Evolutionary conservation across 345 rosid genomes (phyloP), one percentile per base, ranked within the genome.

Genomic region (Carallia pectinifolia): DNA sequence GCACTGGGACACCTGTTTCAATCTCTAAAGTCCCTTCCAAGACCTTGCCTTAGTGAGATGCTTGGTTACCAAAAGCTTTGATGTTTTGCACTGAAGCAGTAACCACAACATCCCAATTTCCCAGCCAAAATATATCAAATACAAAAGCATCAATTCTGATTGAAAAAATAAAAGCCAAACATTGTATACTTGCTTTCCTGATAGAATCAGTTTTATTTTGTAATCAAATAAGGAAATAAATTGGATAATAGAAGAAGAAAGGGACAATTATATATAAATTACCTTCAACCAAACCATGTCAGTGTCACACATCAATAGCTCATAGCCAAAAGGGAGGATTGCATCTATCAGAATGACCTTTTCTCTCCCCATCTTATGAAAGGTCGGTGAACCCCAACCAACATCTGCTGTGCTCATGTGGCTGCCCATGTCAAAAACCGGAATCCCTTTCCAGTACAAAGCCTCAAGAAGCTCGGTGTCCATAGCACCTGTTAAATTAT

Each of bases 231-330:
- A 13, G 39, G 34, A n/a, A 8, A 15, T 47, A 27, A 31, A 40
- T 33, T 31, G 30, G 33, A 63, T 71, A 36, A 58, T 54, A 7
- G 37, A 29, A 1, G 29, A 54, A 30, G 30, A 4, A 2, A 30
- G 9, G 59, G 33, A 17, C 44, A 34, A 62, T 30, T 30, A 44
- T 13, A 53, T 37, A 52, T 7, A 65, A 60, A 18, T 62, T 65
- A 95, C 99, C 98, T 95, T 95, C 71, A 95, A 78, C 99, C 99
- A 95, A 68, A 89, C 99, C 98, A 90, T 90, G 80, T 95, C 99
- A 29, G 99, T 90, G 72, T 95, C 99, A 44, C 99, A 95, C 99
- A 92, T 95, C 75, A 95, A 72, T 65, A 95, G 79, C 80, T 95
- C 99, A 68, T 65, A 84, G 61, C 99, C 99, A 74, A 73, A 90